Evolutionary conservation across 2,329 filamentous ascomycete genomes (phyloP), one percentile per base, ranked within the genome.

Genomic region (Hypoxylon sp.): DNA sequence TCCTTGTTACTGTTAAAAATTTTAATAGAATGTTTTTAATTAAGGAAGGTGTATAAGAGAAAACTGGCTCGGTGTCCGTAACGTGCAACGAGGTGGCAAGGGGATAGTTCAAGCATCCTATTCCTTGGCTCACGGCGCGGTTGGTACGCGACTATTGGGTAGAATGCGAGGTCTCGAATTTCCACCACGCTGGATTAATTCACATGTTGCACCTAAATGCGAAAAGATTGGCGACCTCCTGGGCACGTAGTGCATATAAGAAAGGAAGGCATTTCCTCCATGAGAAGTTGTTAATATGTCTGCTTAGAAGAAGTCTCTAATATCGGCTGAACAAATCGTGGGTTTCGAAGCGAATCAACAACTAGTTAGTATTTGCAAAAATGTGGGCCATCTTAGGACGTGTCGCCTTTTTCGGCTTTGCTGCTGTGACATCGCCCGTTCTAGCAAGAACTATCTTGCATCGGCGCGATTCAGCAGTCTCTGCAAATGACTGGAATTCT

Each of bases 401-500:
- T 39, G 51, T 19, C 8, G 24, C 43, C 32, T 54, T 67, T 24
- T 64, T 48, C 15, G 26, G 61, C 28, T 20, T 64, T 11, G 55
- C 20, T 4, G 34, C 51, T 28, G 53, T 44, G 10, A 10, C 48
- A 10, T 52, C 44, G 11, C 57, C 56, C 1, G 58, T 41, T 4
- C 59, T 46, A 22, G 56, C 57, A 22, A 48, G 51, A 24, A 52
- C 62, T 2, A 47, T 52, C n/a, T 8, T 44, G 30, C 26, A 48
- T 20, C 49, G 44, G 5, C 61, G 66, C 17, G 61, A 61, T 41
- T n/a, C 60, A 48, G 60, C 61, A 17, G 55, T 51, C n/a, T 64
- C 57, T 10, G 63, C 55, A 17, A 58, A 65, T 22, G 66, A 67
- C 6, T 70, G 68, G 68, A 56, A 63, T 17, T 17, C 55, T 3